Percentiles rank a stretch among this genome's conserved stretches.
These are phyloP conservation scores for Ascosphaera aggregata DNA, from an alignment of 2,329 filamentous ascomycete genomes.

Conservation along the genomic window DNA sequence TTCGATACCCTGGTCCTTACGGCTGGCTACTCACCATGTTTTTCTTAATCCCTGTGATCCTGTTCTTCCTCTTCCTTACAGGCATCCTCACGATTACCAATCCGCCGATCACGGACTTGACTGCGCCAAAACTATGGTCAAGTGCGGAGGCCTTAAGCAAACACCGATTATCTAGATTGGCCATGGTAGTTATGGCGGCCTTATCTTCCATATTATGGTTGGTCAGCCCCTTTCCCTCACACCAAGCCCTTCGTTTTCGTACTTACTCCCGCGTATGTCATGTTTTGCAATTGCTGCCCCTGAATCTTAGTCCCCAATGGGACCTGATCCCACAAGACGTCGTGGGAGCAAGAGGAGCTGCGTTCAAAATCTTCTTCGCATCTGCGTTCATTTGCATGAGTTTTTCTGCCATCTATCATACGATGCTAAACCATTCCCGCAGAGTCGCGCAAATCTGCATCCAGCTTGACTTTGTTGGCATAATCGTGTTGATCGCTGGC, in stretches of 20 bases:
- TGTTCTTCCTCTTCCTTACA: not conserved
- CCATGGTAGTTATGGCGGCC: not conserved
- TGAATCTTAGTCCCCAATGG: not conserved
- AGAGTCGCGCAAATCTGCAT: constrained; percentile 7
- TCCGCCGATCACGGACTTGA: not conserved
- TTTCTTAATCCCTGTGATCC: not conserved
- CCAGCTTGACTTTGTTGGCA: constrained; percentile 11
- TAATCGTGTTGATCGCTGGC: constrained; percentile 11
- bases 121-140: not conserved
- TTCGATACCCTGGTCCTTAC: not conserved
- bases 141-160: not conserved
- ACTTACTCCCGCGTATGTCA: not conserved
- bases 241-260: not conserved
- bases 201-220: not conserved
- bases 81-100: not conserved
- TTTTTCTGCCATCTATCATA: constrained; percentile 20
- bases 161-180: not conserved
- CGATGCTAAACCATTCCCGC: constrained; percentile 10
- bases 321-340: not conserved
- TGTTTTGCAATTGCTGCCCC: not conserved
- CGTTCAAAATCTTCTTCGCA: constrained; percentile 38
- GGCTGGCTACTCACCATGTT: not conserved
- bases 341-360: not conserved
- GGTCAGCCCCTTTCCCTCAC: not conserved
- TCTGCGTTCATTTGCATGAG: constrained; percentile 45